phyloP scores from a whole-genome alignment of 1,284 basidiomycete species.

The Grifola frondosa region DNA sequence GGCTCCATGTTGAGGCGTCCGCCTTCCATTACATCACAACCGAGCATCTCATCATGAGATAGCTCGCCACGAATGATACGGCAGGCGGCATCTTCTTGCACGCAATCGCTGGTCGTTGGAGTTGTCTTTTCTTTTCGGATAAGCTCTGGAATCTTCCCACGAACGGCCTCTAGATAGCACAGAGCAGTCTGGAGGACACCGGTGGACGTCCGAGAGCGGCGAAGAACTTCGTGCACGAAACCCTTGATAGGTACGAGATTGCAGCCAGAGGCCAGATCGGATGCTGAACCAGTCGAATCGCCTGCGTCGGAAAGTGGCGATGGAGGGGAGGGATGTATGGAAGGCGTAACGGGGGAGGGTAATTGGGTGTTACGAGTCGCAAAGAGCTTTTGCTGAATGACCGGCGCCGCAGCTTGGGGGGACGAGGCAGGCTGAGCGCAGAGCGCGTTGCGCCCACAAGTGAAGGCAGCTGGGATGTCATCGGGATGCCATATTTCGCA shows the following conservation, averaged over 20 bases:
- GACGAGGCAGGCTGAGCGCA: constrained; percentile 17
- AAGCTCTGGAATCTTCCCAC: constrained; percentile 61
- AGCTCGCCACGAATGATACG: constrained; percentile 41
- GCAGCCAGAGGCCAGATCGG: constrained; percentile 21
- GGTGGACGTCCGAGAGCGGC: constrained; percentile 73
- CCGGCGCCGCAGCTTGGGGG: constrained; percentile 21
- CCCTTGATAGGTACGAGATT: constrained; percentile 59
- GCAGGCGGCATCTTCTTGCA: constrained; percentile 42
- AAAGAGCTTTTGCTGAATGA: constrained; percentile 22
- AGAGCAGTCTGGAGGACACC: constrained; percentile 75
- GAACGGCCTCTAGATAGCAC: constrained; percentile 76
- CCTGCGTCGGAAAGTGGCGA: constrained; percentile 16
- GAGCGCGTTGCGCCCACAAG: constrained; percentile 16
- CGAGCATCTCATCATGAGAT: constrained; percentile 3
- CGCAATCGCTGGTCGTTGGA: constrained; percentile 26
- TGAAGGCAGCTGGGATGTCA: constrained; percentile 63
- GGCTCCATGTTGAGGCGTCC: constrained; percentile 2
- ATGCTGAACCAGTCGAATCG: constrained; percentile 20
- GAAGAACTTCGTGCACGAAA: constrained; percentile 77
- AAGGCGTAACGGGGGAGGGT: constrained; percentile 47
- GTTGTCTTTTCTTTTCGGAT: constrained; percentile 47
- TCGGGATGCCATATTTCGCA: constrained; percentile 75
- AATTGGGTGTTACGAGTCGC: constrained; percentile 41
- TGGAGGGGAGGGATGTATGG: constrained; percentile 38
- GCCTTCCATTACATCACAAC: constrained; percentile 9